Conservation (phyloP, 2,329 filamentous ascomycete species). For the Emergomyces pasteurianus region DNA sequence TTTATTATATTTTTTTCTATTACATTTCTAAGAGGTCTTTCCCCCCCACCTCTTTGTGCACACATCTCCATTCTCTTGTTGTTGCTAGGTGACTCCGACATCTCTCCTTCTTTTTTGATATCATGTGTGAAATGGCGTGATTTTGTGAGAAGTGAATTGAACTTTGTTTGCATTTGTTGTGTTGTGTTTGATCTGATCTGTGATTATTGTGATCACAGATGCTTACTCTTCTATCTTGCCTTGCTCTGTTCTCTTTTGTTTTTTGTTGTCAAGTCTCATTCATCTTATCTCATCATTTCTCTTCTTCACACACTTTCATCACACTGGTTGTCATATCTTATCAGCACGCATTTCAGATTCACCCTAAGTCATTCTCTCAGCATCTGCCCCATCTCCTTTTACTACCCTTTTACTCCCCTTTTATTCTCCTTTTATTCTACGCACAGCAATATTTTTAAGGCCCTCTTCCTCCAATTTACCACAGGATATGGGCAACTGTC, state of each 20-base stretch:
- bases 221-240: too few species aligned
- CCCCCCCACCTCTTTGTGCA: background rate
- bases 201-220: too few species aligned
- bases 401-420: too few species aligned
- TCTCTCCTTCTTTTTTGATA: too few species aligned
- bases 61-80: background rate
- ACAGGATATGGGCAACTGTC: background rate
- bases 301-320: background rate
- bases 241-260: background rate
- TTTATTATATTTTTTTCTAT: too few species aligned
- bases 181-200: too few species aligned
- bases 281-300: background rate
- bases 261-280: background rate
- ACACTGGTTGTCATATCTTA: background rate
- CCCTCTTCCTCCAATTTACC: background rate
- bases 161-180: background rate
- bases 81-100: background rate
- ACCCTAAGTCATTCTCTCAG: background rate
- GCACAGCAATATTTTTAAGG: background rate
- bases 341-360: background rate
- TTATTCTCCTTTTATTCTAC: background rate
- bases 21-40: background rate
- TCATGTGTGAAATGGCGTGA: background rate
- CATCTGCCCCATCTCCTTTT: too few species aligned
- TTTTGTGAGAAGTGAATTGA: background rate